Conservation (phyloP, 768 basidiomycete genomes). For the Boletus coccyginus region DNA sequence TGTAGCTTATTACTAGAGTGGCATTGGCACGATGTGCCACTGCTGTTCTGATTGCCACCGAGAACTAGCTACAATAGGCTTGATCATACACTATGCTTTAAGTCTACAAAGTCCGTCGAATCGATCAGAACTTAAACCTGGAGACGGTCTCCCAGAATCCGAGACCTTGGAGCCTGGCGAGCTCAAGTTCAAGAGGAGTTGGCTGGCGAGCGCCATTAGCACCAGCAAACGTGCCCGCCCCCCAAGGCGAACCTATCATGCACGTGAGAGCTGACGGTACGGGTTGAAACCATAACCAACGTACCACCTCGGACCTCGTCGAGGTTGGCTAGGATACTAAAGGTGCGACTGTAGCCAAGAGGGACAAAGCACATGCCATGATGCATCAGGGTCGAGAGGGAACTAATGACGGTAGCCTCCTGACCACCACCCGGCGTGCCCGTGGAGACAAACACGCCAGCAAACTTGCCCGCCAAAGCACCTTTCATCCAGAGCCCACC, state of each 20-base stretch:
- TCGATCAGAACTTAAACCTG: conserved; percentile 30
- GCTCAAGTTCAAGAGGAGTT: conserved; percentile 45
- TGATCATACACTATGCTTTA: background rate
- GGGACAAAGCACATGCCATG: conserved; percentile 75
- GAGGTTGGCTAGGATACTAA: conserved; percentile 41
- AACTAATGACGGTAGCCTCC: conserved; percentile 51
- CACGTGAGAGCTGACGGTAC: background rate
- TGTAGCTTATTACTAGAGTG: too few relatives aligned
- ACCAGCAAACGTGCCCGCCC: conserved; percentile 63
- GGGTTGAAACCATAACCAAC: conserved; percentile 14
- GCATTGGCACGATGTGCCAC: too few relatives aligned
- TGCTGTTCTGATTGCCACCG: background rate
- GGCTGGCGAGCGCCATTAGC: conserved; percentile 48
- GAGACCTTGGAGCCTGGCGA: conserved; percentile 52
- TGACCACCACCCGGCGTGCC: conserved; percentile 82
- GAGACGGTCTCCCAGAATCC: conserved; percentile 49
- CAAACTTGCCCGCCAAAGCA: conserved; percentile 70
- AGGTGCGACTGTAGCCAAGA: conserved; percentile 59
- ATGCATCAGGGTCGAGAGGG: conserved; percentile 61
- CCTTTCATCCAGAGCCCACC: conserved; percentile 63
- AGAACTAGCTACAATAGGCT: background rate
- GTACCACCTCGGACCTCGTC: conserved; percentile 57
- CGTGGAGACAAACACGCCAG: conserved; percentile 70
- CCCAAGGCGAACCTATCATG: conserved; percentile 68
- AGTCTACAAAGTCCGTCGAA: background rate